Evolutionary conservation across 306 rosid genomes (phyloP).

Genomic region (Pyrus betulifolia): DNA sequence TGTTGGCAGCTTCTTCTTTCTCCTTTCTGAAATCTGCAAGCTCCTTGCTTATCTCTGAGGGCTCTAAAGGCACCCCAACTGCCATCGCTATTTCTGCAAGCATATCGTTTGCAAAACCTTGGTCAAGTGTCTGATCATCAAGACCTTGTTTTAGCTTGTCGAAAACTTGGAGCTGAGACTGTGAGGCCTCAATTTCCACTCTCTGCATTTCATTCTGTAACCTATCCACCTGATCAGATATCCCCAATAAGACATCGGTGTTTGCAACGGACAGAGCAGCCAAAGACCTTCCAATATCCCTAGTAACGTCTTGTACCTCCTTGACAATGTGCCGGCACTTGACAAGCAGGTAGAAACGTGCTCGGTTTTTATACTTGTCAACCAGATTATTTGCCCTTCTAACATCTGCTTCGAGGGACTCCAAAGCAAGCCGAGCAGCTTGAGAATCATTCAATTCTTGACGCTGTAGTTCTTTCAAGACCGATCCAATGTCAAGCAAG

Average conservation of each 20-base stretch:
- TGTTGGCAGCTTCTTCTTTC: constrained; percentile 62
- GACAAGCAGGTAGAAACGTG: constrained; percentile 56
- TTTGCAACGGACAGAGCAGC: constrained; percentile 56
- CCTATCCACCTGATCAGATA: constrained; percentile 61
- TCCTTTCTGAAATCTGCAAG: constrained; percentile 64
- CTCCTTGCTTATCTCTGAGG: constrained; percentile 75
- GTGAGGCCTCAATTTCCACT: constrained; percentile 68
- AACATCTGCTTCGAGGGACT: constrained; percentile 67
- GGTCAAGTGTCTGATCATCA: constrained; percentile 57
- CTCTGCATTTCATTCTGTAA: constrained; percentile 76
- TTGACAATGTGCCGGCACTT: constrained; percentile 61
- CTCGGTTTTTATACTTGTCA: constrained; percentile 60
- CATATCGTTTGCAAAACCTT: constrained; percentile 67
- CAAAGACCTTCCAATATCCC: constrained; percentile 65
- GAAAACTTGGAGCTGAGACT: constrained; percentile 51
- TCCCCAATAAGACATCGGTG: constrained; percentile 51
- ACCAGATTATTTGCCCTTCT: constrained; percentile 57
- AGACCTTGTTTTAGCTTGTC: constrained; percentile 65
- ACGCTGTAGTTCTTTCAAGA: constrained; percentile 59
- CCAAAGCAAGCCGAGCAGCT: constrained; percentile 62
- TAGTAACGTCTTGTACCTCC: constrained; percentile 69
- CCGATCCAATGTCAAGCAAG: constrained; percentile 60
- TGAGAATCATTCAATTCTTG: constrained; percentile 69
- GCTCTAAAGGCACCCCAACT: constrained; percentile 82
- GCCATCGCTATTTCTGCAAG: constrained; percentile 63